phyloP scores from a whole-genome alignment of 2,329 filamentous ascomycete genomes.

The Tolypocladium pustulatum region DNA sequence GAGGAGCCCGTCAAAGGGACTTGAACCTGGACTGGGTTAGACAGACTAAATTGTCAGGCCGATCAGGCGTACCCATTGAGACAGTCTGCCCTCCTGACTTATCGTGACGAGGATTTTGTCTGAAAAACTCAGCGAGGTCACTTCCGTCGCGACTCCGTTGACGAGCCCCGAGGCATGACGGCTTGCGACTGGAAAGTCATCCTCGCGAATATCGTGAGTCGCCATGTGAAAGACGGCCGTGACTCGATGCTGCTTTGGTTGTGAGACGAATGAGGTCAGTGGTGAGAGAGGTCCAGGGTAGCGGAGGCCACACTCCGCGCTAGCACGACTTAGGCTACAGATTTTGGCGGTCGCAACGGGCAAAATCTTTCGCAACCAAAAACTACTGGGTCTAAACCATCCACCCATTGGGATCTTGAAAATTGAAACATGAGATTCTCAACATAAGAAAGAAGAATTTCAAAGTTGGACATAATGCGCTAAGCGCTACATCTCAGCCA shows the following conservation, averaged over 20 bases:
- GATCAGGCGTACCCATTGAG: constrained; percentile 68
- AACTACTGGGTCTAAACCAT: constrained; percentile 16
- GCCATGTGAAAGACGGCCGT: constrained; percentile 21
- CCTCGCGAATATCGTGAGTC: constrained; percentile 28
- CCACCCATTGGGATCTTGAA: not conserved
- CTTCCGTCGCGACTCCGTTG: constrained; percentile 59
- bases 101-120: constrained; percentile 90
- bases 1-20: constrained; percentile 64
- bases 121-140: constrained; percentile 62
- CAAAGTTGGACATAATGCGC: not conserved
- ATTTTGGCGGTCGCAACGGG: constrained; percentile 23
- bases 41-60: not conserved
- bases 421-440: not conserved
- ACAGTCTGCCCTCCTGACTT: constrained; percentile 72
- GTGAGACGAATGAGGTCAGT: not conserved
- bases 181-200: constrained; percentile 59
- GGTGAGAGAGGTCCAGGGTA: not conserved
- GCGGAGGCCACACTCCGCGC: constrained; percentile 17
- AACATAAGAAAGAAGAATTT: not conserved
- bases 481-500: not conserved
- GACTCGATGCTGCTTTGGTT: not conserved
- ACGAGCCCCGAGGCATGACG: constrained; percentile 51
- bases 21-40: constrained; percentile 47
- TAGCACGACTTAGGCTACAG: constrained; percentile 18
- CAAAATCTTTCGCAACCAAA: constrained; percentile 24